phyloP scores from a whole-genome alignment of 495 filamentous ascomycete genomes.

The Daldinia bambusicola region DNA sequence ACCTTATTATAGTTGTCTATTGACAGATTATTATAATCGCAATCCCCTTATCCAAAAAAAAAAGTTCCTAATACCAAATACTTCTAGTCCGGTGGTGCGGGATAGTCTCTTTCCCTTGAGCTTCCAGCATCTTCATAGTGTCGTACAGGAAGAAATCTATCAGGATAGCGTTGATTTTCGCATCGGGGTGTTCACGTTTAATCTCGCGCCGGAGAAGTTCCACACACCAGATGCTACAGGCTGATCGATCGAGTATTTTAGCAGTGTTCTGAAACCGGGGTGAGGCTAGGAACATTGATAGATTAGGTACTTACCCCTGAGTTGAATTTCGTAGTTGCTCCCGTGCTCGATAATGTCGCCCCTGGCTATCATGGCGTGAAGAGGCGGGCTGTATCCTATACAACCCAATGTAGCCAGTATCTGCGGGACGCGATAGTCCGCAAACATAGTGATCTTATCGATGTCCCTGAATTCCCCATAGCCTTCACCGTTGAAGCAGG shows the following conservation, averaged over 20 bases:
- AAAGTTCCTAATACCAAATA: conserved; percentile 82
- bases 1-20: conserved; percentile 14
- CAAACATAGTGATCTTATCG: conserved; percentile 96
- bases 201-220: conserved; percentile 92
- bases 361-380: conserved; percentile 73
- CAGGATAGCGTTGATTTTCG: conserved; percentile 83
- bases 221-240: conserved; percentile 91
- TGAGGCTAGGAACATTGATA: not conserved
- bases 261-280: conserved; percentile 4
- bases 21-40: conserved; percentile 7
- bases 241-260: conserved; percentile 41
- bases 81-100: conserved; percentile 94
- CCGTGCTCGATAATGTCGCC: conserved; percentile 74
- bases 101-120: conserved; percentile 66
- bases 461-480: conserved; percentile 92
- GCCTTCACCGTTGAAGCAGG: conserved; percentile 82
- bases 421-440: conserved; percentile 96
- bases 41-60: conserved; percentile 16
- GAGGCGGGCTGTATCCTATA: conserved; percentile 80
- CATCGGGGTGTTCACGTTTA: conserved; percentile 71
- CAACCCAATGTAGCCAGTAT: conserved; percentile 88
- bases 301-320: conserved; percentile 68
- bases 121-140: conserved; percentile 84
- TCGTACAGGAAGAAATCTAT: conserved; percentile 99
- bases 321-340: conserved; percentile 83